Percentiles rank a stretch among this genome's conserved stretches.
phyloP scores from a whole-genome alignment of 129 eudicot genomes.

The Glebionis coronaria region DNA sequence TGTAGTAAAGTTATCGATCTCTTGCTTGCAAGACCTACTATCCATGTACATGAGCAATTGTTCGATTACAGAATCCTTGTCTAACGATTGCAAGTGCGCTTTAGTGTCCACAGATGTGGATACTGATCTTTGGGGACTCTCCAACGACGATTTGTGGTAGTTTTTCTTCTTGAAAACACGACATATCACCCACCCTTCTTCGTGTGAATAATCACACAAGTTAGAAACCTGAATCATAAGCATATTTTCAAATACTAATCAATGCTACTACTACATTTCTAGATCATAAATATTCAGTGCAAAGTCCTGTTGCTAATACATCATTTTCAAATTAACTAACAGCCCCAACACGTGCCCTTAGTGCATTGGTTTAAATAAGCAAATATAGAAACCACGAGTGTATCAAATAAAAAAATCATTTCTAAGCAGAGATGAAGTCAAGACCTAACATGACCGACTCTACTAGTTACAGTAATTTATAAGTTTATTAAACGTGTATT shows the following conservation, averaged over 20 bases:
- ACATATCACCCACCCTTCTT: slow-evolving; percentile 89
- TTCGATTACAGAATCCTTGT: slow-evolving; percentile 38
- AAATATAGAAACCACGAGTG: no score
- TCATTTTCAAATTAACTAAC: neutral
- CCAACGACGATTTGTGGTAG: slow-evolving; percentile 38
- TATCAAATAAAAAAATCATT: no score
- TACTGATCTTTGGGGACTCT: slow-evolving; percentile 31
- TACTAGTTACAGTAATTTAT: no score
- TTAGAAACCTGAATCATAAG: slow-evolving; percentile 23
- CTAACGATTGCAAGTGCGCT: slow-evolving; percentile 14
- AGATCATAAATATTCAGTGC: neutral
- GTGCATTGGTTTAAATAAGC: no score
- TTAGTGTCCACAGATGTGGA: slow-evolving; percentile 14
- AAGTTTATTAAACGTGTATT: no score
- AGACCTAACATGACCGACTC: no score
- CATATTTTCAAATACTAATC: neutral
- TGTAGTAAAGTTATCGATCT: slow-evolving; percentile 24
- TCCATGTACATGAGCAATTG: slow-evolving; percentile 51
- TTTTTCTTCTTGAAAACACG: slow-evolving; percentile 83
- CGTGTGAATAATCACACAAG: slow-evolving; percentile 38
- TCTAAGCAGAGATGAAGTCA: no score
- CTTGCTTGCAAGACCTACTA: slow-evolving; percentile 36
- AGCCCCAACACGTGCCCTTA: neutral
- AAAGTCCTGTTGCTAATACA: neutral
- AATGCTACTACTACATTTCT: neutral